phyloP scores from a whole-genome alignment of 169 alveolate species.

The Cryptosporidium tyzzeri region DNA sequence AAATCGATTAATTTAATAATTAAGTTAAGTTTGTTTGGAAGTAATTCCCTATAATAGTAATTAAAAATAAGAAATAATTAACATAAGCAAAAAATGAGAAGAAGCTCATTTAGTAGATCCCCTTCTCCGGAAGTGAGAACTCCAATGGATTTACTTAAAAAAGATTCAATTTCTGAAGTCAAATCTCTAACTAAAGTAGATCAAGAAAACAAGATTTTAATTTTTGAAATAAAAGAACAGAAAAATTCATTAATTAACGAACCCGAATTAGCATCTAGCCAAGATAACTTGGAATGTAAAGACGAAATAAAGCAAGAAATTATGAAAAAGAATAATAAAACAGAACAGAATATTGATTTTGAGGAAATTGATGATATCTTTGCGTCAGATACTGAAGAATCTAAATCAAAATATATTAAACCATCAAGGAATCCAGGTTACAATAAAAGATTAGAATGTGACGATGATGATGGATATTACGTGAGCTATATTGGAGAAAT shows the following conservation, averaged over 20 bases:
- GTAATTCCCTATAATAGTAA: neutral
- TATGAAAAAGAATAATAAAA: neutral
- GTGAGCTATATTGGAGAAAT: constrained; percentile 86
- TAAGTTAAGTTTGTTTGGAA: neutral
- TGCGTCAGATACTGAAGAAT: neutral
- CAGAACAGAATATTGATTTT: neutral
- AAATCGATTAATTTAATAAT: too few relatives aligned
- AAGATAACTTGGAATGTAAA: neutral
- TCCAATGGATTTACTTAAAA: neutral
- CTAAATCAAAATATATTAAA: neutral
- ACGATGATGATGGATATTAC: constrained; percentile 71
- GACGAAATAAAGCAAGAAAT: neutral
- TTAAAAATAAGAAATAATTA: neutral
- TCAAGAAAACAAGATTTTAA: neutral
- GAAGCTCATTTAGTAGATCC: constrained; percentile 70
- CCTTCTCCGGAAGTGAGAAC: constrained; percentile 39
- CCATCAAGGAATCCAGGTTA: neutral
- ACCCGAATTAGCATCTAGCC: neutral
- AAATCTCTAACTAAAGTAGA: neutral
- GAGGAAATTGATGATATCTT: constrained; percentile 34
- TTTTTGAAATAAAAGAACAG: neutral
- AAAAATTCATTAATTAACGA: neutral
- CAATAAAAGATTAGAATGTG: constrained; percentile 53
- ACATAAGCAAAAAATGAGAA: constrained; percentile 7
- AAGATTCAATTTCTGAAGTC: neutral